These are phyloP conservation scores for Aspergillus panamensis DNA, from an alignment of 495 filamentous ascomycete genomes.

Conservation along the genomic window DNA sequence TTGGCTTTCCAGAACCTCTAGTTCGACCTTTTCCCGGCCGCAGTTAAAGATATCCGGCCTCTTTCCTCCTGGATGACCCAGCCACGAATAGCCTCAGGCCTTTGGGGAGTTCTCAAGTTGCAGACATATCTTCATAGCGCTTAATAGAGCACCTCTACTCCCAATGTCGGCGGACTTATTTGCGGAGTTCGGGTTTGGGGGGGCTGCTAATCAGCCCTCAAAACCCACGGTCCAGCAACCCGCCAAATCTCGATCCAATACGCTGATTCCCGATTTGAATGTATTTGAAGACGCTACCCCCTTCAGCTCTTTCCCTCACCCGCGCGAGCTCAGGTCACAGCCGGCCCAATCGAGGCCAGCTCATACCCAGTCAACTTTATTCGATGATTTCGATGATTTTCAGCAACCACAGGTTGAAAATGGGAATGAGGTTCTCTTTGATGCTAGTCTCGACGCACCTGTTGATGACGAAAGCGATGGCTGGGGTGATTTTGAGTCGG, in stretches of 20 bases:
- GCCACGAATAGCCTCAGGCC: no score
- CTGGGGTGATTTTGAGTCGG: conserved; percentile 72
- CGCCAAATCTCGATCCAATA: conserved; percentile 14
- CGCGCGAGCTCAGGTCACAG: conserved; percentile 5
- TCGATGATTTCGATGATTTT: conserved; percentile 6
- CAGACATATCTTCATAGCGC: no score
- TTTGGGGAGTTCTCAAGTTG: no score
- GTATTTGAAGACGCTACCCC: conserved; percentile 22
- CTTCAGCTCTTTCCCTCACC: conserved; percentile 15
- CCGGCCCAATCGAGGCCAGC: not conserved
- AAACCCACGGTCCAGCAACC: conserved; percentile 16
- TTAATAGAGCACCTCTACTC: not conserved
- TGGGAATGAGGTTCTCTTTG: conserved; percentile 43
- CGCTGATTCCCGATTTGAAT: conserved; percentile 29
- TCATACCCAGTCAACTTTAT: conserved; percentile 7
- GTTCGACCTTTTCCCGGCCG: no score
- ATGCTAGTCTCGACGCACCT: conserved; percentile 39
- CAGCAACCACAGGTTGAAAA: conserved; percentile 26
- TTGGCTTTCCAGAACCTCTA: no score
- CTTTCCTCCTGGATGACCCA: no score
- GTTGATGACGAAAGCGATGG: conserved; percentile 56
- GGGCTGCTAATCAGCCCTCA: conserved; percentile 20
- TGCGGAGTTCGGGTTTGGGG: conserved; percentile 58
- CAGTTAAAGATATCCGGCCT: no score
- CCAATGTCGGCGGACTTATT: conserved; percentile 73